Evolutionary conservation across 805 yeast species (phyloP).

Genomic region (Cyberlindnera galapagoensis): DNA sequence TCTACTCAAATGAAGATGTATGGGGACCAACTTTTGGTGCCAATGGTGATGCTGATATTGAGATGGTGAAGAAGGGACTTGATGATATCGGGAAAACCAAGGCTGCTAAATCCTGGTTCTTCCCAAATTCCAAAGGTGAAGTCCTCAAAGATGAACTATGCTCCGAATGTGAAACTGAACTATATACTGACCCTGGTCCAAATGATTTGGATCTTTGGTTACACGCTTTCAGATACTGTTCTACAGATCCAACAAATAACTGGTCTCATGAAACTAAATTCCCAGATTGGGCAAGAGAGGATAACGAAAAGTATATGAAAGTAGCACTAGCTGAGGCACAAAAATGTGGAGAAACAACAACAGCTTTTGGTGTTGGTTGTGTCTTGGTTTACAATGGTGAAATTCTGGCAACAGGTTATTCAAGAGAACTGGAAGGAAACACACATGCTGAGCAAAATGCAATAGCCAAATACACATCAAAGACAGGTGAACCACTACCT

Average conservation of each 20-base stretch:
- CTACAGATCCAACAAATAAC: conserved; percentile 30
- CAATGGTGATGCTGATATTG: conserved; percentile 42
- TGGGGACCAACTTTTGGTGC: conserved; percentile 81
- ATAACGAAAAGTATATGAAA: conserved; percentile 59
- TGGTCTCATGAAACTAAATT: conserved; percentile 23
- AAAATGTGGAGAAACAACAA: conserved; percentile 72
- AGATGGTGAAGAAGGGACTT: conserved; percentile 40
- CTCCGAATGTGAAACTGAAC: conserved; percentile 55
- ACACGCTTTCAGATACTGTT: conserved; percentile 80
- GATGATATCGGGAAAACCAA: conserved; percentile 65
- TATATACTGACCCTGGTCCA: conserved; percentile 84
- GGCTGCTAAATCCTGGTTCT: conserved; percentile 35
- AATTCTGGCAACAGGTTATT: conserved; percentile 75
- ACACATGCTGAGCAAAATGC: conserved; percentile 98
- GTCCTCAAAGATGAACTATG: conserved; percentile 53
- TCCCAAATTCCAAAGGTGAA: conserved; percentile 48
- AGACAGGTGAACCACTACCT: conserved; percentile 44
- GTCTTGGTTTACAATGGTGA: conserved; percentile 58
- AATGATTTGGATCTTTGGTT: conserved; percentile 85
- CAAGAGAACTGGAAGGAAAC: conserved; percentile 88
- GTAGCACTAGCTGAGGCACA: conserved; percentile 72
- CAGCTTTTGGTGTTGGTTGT: conserved; percentile 95
- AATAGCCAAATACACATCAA: conserved; percentile 57
- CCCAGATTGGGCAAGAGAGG: conserved; percentile 43
- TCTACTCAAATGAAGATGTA: conserved; percentile 67